Evolutionary conservation across 2,329 filamentous ascomycete species (phyloP).

Genomic region (Monilinia fructicola): DNA sequence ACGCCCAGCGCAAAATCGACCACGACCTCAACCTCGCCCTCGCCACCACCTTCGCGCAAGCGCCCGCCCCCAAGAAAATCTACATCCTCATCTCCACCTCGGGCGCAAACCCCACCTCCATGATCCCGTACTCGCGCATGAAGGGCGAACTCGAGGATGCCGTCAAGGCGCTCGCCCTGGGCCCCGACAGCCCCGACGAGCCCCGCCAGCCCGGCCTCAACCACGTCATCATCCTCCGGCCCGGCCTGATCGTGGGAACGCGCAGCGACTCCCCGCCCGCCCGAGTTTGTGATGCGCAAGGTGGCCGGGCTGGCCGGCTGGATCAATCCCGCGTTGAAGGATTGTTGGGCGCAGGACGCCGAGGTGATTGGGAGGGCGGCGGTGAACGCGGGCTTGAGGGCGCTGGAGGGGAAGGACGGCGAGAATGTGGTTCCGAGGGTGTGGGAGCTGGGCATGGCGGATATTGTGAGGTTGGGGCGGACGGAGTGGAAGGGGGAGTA

Average conservation of each 20-base stretch:
- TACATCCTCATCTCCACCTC: conserved; percentile 49
- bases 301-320: conserved; percentile 57
- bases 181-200: too few species aligned
- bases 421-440: conserved; percentile 46
- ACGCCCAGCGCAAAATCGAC: conserved; percentile 83
- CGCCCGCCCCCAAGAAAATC: conserved; percentile 66
- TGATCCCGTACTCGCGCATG: conserved; percentile 64
- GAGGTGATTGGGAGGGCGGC: conserved; percentile 58
- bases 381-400: conserved; percentile 49
- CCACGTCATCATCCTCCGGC: conserved; percentile 72
- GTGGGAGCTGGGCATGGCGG: conserved; percentile 49
- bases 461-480: conserved; percentile 53
- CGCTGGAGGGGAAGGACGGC: conserved; percentile 49
- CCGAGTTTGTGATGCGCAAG: conserved; percentile 57
- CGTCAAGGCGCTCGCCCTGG: conserved; percentile 55
- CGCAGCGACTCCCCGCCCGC: conserved; percentile 60
- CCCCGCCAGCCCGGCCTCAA: conserved; percentile 48
- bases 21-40: conserved; percentile 81
- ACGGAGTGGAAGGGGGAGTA: conserved; percentile 41
- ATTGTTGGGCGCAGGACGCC: conserved; percentile 66
- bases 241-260: conserved; percentile 72
- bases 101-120: conserved; percentile 52
- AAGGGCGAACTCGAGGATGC: conserved; percentile 85
- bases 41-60: conserved; percentile 48
- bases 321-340: conserved; percentile 56